Base-by-base conservation (phyloP, 352 stramenopile genomes). In the Thraustochytrium sp. region DNA sequence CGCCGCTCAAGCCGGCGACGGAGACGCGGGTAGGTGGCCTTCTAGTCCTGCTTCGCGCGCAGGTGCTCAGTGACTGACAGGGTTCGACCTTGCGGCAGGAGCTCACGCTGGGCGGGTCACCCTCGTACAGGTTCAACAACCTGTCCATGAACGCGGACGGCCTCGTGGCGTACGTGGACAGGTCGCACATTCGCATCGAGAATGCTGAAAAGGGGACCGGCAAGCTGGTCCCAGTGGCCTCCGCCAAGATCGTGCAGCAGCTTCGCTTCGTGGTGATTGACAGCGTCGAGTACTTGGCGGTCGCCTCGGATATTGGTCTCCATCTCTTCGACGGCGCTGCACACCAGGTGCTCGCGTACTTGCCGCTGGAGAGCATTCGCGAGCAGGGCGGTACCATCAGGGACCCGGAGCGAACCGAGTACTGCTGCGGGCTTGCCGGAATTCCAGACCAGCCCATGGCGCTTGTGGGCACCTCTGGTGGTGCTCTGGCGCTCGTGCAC, bases 251-350 rank as follows among this genome's bases (percentile, higher is more conserved):
- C 11, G 44, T 80, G 44, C 42, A 42, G n/a, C 68, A 68, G 16
- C 42, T 37, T 3, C n/a, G 16, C 5, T 80, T 80, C n/a, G 51
- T 80, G 23, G 26, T 26, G 46, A 42, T 80, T 26, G 68, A 68
- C n/a, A 26, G 44, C 29, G n/a, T 37, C n/a, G 68, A 80, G 42
- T 80, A 80, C 42, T 42, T 80, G 23, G 68, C 36, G 3, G 53
- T 80, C n/a, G 18, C 68, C 4, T 75, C 68, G 13, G 53, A 80
- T 80, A 48, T 68, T 11, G 68, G 68, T 9, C n/a, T 80, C 11
- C 68, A 80, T 26, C 46, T 80, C 23, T 80, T 65, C 44, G 68
- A 80, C 68, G 18, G 13, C 23, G 37, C 31, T 23, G 44, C 42
- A 18, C 4, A 16, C 18, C 23, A 31, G 11, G 2, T 65, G 4